Conservation (phyloP, 306 rosid genomes). For the Begonia masoniana region DNA sequence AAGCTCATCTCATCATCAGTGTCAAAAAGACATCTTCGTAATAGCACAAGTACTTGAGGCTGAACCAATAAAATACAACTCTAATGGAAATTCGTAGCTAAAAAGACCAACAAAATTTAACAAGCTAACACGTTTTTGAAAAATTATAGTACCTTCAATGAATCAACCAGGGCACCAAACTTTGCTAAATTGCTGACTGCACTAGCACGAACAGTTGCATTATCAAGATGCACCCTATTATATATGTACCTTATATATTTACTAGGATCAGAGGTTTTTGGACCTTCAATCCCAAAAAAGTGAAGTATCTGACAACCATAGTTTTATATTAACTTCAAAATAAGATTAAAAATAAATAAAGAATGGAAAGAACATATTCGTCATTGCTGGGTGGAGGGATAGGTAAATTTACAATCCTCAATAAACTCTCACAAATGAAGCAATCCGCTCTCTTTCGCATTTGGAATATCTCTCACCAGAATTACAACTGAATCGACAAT, state of each 20-base stretch:
- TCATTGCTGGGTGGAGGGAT: slow-evolving; percentile 74
- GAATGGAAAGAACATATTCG: too few relatives aligned
- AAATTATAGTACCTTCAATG: slow-evolving; percentile 42
- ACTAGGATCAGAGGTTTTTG: slow-evolving; percentile 96
- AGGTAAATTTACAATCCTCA: slow-evolving; percentile 97
- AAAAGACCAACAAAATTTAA: neutral
- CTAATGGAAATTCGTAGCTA: slow-evolving; percentile 10
- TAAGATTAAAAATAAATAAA: neutral
- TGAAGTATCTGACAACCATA: slow-evolving; percentile 56
- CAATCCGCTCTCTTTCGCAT: slow-evolving; percentile 91
- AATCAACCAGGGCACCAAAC: slow-evolving; percentile 91
- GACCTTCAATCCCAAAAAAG: slow-evolving; percentile 95
- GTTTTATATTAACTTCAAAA: slow-evolving; percentile 3
- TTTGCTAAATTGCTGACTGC: slow-evolving; percentile 97
- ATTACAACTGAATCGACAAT: slow-evolving; percentile 95
- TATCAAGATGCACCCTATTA: slow-evolving; percentile 97
- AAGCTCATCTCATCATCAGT: slow-evolving; percentile 81
- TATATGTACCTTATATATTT: slow-evolving; percentile 88
- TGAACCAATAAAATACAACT: slow-evolving; percentile 24
- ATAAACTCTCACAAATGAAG: slow-evolving; percentile 98
- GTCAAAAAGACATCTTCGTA: slow-evolving; percentile 88
- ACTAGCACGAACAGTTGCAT: slow-evolving; percentile 93
- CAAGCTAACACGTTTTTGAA: slow-evolving; percentile 1
- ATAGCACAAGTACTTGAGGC: slow-evolving; percentile 77
- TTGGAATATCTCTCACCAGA: slow-evolving; percentile 91